Percentiles rank a stretch among this genome's conserved stretches.
phyloP scores from a whole-genome alignment of 2,329 filamentous ascomycete genomes.

The Fusarium praegraminearum region DNA sequence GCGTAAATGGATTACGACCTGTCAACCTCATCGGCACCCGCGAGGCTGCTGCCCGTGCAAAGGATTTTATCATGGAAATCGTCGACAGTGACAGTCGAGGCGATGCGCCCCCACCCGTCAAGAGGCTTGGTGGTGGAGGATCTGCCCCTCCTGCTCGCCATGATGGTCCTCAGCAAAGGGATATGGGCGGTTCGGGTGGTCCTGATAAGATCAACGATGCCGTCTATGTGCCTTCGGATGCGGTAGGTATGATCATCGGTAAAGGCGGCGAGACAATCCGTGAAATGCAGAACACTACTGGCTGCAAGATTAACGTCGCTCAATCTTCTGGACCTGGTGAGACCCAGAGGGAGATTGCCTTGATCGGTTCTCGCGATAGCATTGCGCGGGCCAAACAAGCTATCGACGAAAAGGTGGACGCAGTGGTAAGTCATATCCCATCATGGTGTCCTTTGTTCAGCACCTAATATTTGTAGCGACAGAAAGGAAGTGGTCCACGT shows the following conservation, averaged over 20 bases:
- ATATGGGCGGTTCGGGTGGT: constrained; percentile 56
- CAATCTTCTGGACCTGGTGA: constrained; percentile 82
- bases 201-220: constrained; percentile 82
- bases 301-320: constrained; percentile 95
- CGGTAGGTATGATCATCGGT: constrained; percentile 96
- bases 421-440: constrained; percentile 71
- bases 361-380: constrained; percentile 81
- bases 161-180: constrained; percentile 50
- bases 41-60: constrained; percentile 79
- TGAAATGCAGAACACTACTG: constrained; percentile 88
- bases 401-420: constrained; percentile 92
- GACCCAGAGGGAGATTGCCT: constrained; percentile 85
- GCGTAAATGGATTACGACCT: constrained; percentile 87
- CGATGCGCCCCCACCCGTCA: constrained; percentile 54
- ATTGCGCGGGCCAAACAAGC: constrained; percentile 85
- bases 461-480: constrained; percentile 58
- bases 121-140: constrained; percentile 43
- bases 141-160: constrained; percentile 46
- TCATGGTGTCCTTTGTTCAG: neutral
- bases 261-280: constrained; percentile 95
- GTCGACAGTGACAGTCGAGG: constrained; percentile 88
- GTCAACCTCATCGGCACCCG: constrained; percentile 89
- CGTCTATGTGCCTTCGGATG: constrained; percentile 88
- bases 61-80: constrained; percentile 92
- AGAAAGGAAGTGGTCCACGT: constrained; percentile 63